Percentiles rank a stretch among this genome's conserved stretches.
Evolutionary conservation across 2,329 filamentous ascomycete species (phyloP).

Genomic region (Penicillium nordicum): DNA sequence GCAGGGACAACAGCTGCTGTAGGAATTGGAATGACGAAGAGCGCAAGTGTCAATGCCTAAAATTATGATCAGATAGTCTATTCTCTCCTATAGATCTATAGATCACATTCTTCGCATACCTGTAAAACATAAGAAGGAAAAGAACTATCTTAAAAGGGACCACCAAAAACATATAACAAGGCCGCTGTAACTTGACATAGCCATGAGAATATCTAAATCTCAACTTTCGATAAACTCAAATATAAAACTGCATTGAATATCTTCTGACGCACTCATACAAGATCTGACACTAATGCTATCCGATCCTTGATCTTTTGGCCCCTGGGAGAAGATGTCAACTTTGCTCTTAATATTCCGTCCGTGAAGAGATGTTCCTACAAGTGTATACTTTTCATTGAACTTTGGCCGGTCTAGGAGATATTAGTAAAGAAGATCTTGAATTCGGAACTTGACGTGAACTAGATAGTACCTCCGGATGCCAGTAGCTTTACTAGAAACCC

Average conservation of each 20-base stretch:
- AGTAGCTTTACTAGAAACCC: background rate
- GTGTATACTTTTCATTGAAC: background rate
- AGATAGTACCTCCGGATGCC: background rate
- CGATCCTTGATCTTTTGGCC: slow-evolving; percentile 28
- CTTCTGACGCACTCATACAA: background rate
- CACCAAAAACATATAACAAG: no score
- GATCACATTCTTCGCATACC: no score
- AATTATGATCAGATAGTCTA: background rate
- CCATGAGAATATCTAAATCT: no score
- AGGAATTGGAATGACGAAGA: slow-evolving; percentile 40
- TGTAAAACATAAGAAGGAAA: background rate
- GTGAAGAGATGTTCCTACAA: background rate
- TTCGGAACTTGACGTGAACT: background rate
- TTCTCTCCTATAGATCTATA: background rate
- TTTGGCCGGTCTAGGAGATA: background rate
- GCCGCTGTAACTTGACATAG: no score
- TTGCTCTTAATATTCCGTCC: background rate
- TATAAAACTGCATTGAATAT: background rate
- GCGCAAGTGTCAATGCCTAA: slow-evolving; percentile 35
- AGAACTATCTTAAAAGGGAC: background rate
- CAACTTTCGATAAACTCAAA: background rate
- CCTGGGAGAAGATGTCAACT: background rate
- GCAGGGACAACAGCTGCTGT: slow-evolving; percentile 46
- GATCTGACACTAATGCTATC: slow-evolving; percentile 10
- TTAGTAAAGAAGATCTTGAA: background rate